Conservation (phyloP, 345 rosid species). For the Raphanus sativus region DNA sequence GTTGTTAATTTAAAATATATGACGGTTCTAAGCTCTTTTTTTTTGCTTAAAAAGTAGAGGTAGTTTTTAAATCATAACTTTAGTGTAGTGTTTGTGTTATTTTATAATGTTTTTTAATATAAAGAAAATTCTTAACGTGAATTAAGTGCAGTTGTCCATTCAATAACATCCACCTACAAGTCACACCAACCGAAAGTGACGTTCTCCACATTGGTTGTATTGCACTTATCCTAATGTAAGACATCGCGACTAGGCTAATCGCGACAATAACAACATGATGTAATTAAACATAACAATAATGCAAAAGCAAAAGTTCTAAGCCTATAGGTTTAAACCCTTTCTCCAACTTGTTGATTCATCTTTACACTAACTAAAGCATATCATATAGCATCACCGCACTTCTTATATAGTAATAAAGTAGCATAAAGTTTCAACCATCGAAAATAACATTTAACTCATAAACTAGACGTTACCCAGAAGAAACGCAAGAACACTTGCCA, state of each 20-base stretch:
- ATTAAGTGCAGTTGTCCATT: conserved; percentile 4
- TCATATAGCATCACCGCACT: neutral
- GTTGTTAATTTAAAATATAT: neutral
- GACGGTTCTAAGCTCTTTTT: neutral
- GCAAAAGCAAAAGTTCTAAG: conserved; percentile 3
- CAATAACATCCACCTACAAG: conserved; percentile 10
- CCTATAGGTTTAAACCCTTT: neutral
- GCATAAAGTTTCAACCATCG: neutral
- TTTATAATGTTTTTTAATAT: neutral
- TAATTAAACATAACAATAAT: neutral
- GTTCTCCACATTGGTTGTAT: conserved; percentile 13
- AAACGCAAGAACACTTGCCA: neutral
- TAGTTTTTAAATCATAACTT: neutral
- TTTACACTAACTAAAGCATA: neutral
- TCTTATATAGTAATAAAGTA: neutral
- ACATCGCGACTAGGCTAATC: too few relatives aligned
- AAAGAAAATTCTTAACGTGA: neutral
- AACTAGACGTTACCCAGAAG: neutral
- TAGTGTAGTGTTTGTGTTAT: neutral
- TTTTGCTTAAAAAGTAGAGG: neutral
- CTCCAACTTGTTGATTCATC: conserved; percentile 3
- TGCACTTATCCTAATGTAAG: conserved; percentile 11
- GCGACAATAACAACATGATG: too few relatives aligned
- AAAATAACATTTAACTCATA: conserved; percentile 3
- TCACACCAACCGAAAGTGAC: conserved; percentile 20